These are phyloP conservation scores for Xylaria arbuscula DNA, from an alignment of 2,329 filamentous ascomycete species.

Conservation along the genomic window DNA sequence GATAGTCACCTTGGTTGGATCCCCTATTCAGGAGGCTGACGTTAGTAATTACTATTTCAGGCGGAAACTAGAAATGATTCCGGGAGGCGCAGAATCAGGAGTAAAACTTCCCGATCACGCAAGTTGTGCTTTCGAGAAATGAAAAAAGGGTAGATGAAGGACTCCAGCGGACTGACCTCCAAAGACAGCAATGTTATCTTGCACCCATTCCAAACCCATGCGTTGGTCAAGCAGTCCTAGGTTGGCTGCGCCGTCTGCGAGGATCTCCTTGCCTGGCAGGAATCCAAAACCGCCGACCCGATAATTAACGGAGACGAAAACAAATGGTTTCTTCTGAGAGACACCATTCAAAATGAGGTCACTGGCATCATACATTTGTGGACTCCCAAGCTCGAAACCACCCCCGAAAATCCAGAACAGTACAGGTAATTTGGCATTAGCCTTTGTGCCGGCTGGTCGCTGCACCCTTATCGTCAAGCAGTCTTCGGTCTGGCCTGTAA, in stretches of 20 bases:
- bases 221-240: slow-evolving; percentile 79
- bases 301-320: slow-evolving; percentile 84
- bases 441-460: slow-evolving; percentile 66
- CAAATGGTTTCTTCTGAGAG: slow-evolving; percentile 68
- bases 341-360: slow-evolving; percentile 60
- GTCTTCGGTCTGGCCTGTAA: slow-evolving; percentile 69
- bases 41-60: no score
- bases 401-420: slow-evolving; percentile 79
- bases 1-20: slow-evolving; percentile 81
- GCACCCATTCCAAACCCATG: slow-evolving; percentile 78
- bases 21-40: slow-evolving; percentile 53
- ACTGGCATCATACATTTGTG: slow-evolving; percentile 63
- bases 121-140: no score
- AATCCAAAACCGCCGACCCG: slow-evolving; percentile 80
- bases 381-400: slow-evolving; percentile 65
- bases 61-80: no score
- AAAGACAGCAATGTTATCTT: slow-evolving; percentile 80
- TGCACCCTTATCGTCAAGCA: slow-evolving; percentile 72
- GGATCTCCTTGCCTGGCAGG: slow-evolving; percentile 74
- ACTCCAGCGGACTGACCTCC: slow-evolving; percentile 58
- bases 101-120: no score
- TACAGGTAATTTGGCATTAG: slow-evolving; percentile 70
- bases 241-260: slow-evolving; percentile 75
- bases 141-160: no score
- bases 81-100: no score